These are phyloP conservation scores for Trametes hirsuta DNA, from an alignment of 1,284 basidiomycete genomes.

Conservation along the genomic window DNA sequence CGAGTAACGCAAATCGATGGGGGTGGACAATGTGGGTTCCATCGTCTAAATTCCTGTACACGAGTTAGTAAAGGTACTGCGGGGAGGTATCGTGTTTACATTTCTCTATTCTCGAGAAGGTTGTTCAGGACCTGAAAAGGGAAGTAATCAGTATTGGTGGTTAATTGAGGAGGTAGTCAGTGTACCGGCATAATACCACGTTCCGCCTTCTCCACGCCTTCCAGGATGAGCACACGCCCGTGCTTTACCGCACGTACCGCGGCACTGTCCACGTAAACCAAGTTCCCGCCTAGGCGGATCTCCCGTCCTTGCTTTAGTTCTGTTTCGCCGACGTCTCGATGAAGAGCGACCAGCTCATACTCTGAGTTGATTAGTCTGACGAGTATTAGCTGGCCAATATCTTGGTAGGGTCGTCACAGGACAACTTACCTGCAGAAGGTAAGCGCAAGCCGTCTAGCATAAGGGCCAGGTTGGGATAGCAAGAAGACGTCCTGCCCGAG, in stretches of 20 bases:
- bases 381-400: not conserved
- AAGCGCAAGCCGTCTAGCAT: constrained; percentile 60
- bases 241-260: constrained; percentile 68
- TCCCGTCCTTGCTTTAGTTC: constrained; percentile 72
- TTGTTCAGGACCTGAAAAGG: constrained; percentile 60
- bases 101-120: constrained; percentile 68
- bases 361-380: constrained; percentile 62
- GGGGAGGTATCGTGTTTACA: constrained; percentile 40
- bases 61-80: not conserved
- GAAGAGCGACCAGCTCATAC: constrained; percentile 67
- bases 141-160: not conserved
- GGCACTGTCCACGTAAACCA: constrained; percentile 67
- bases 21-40: constrained; percentile 75
- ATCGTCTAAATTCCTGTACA: constrained; percentile 64
- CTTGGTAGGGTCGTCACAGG: not conserved
- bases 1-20: constrained; percentile 55
- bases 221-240: constrained; percentile 65
- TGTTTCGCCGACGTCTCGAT: constrained; percentile 71
- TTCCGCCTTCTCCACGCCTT: constrained; percentile 72
- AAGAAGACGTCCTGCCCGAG: constrained; percentile 69
- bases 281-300: constrained; percentile 59
- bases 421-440: constrained; percentile 60
- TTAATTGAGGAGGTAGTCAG: not conserved
- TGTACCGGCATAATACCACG: constrained; percentile 52
- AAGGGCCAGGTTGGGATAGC: constrained; percentile 66